Evolutionary conservation across 768 basidiomycete genomes (phyloP), one percentile per base, ranked within the genome.

Genomic region (Boletus tylopilopsis): DNA sequence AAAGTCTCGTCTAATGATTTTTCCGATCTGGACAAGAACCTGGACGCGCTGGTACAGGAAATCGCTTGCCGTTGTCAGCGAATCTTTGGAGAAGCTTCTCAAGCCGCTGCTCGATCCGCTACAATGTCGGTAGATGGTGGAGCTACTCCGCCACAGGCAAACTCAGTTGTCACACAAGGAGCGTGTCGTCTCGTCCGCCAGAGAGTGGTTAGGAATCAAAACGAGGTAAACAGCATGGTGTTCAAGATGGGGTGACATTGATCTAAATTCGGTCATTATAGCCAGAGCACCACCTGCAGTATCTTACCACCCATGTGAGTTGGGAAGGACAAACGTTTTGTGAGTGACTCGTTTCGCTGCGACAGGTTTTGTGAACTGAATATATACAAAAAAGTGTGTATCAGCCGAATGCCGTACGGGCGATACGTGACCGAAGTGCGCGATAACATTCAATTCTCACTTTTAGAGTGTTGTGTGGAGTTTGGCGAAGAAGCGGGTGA

Each of bases 21-120:
- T 51, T 75, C 74, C 49, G 72, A 77, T 68, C 61, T 86, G 53
- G 81, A 85, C 68, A 78, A 79, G 65, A 89, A 88, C 69, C 71
- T 90, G 59, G 80, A 83, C 54, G 76, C 74, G 24, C 73, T 90
- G 57, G 67, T 82, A 42, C 76, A 80, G 57, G 81, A 84, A 63
- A 68, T 87, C 57, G 81, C 81, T 39, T 66, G 60, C 56, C 72
- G 75, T 54, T 87, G 86, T 69, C 78, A 80, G 52, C 69, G 68
- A 62, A 68, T 86, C 49, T 89, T 90, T 68, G 69, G 68, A 54
- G 74, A 76, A 59, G 85, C 83, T 55, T 77, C 82, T 53, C 74
- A 73, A 52, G 85, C 85, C 42, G 74, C 79, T 42, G 77, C 79
- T 60, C 82, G 85, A 59, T 81, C 84, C 53, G 80, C 83, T 56